Percentiles rank a stretch among this genome's conserved stretches.
Evolutionary conservation across 441 rosid species (phyloP).

Genomic region (Mallotus repandus): DNA sequence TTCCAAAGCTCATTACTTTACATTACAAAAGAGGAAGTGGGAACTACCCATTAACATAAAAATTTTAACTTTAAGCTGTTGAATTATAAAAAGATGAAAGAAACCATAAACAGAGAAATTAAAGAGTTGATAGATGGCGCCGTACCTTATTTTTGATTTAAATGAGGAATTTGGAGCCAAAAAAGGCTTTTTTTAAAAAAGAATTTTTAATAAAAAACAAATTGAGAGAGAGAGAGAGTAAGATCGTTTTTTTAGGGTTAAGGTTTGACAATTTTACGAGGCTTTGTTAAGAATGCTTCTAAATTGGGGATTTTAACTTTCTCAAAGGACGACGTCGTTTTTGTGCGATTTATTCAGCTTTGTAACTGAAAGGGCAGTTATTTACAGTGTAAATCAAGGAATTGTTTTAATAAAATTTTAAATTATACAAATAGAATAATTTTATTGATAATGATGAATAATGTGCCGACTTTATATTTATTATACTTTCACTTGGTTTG

Average conservation of each 20-base stretch:
- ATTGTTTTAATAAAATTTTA: too few species aligned
- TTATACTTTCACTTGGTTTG: too few species aligned
- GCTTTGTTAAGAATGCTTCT: background rate
- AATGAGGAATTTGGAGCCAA: constrained; percentile 1
- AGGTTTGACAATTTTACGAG: background rate
- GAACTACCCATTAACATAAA: background rate
- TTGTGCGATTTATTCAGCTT: too few species aligned
- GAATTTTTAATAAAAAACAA: too few species aligned
- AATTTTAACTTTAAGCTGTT: background rate
- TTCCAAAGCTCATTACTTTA: background rate
- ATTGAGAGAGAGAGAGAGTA: background rate
- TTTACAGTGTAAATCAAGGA: too few species aligned
- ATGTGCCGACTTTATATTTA: too few species aligned
- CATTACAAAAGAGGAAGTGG: background rate
- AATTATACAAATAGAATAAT: too few species aligned
- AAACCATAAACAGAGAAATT: background rate
- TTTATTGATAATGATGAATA: too few species aligned
- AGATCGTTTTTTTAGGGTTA: background rate
- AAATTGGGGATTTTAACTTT: too few species aligned
- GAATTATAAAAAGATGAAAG: background rate
- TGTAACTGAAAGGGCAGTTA: too few species aligned
- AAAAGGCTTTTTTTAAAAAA: background rate
- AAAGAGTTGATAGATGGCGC: background rate
- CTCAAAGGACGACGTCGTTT: too few species aligned
- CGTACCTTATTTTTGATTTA: constrained; percentile 4